Evolutionary conservation across 73 alveolate genomes (phyloP).

Genomic region (Breviolum minutum): DNA sequence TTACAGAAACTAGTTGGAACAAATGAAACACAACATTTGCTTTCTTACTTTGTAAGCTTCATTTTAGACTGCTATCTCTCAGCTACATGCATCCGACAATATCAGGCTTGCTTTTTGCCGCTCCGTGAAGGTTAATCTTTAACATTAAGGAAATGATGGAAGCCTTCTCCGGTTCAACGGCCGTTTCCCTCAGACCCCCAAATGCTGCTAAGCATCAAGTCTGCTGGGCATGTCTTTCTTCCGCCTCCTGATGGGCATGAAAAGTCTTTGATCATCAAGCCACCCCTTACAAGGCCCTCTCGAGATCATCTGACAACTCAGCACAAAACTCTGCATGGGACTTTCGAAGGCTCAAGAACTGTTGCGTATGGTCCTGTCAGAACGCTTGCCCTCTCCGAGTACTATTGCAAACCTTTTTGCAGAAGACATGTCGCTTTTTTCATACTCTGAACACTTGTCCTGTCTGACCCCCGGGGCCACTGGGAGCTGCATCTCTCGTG

Average conservation of each 20-base stretch:
- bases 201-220: slow-evolving; percentile 7
- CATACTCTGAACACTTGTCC: neutral
- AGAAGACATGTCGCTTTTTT: neutral
- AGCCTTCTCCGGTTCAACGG: too few species aligned
- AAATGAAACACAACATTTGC: neutral
- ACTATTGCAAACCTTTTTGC: neutral
- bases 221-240: slow-evolving; percentile 63
- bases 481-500: neutral
- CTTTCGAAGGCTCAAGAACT: slow-evolving; percentile 34
- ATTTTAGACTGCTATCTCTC: neutral
- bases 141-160: neutral
- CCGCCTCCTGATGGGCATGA: slow-evolving; percentile 20
- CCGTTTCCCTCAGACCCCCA: neutral
- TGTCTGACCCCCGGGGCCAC: slow-evolving; percentile 45
- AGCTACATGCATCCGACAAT: neutral
- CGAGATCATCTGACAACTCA: neutral
- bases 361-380: slow-evolving; percentile 18
- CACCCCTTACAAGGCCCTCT: neutral
- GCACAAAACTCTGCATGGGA: neutral
- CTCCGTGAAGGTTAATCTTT: neutral
- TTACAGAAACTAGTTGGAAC: neutral
- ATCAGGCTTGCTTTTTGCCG: neutral
- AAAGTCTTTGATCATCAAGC: neutral
- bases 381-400: neutral
- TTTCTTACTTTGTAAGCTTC: neutral